Evolutionary conservation across 139 green algal genomes (phyloP).

Genomic region (Micromonas commoda): DNA sequence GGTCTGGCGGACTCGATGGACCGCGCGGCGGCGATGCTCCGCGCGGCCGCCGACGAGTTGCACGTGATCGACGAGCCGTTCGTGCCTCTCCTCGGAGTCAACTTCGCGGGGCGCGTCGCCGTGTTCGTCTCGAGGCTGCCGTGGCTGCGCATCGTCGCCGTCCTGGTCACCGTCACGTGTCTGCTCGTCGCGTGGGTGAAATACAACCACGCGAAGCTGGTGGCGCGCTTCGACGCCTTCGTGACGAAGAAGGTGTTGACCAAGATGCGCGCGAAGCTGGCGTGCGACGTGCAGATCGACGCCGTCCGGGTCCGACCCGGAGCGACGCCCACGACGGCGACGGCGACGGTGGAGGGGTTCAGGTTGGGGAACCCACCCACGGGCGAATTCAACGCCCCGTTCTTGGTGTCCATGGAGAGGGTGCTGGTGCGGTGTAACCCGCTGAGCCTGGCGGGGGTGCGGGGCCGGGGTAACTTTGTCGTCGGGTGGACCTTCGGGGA

Average conservation of each 20-base stretch:
- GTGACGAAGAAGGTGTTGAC: not conserved
- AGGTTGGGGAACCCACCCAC: not conserved
- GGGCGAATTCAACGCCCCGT: not conserved
- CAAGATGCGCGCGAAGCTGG: not conserved
- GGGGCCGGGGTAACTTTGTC: slow-evolving; percentile 5
- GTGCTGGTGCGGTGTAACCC: not conserved
- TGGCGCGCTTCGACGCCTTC: not conserved
- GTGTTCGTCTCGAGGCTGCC: not conserved
- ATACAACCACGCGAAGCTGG: not conserved
- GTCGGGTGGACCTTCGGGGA: not conserved
- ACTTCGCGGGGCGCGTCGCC: not conserved
- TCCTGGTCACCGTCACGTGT: not conserved
- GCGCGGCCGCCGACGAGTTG: not conserved
- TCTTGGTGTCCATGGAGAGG: not conserved
- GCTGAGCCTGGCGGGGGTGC: not conserved
- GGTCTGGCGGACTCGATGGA: not conserved
- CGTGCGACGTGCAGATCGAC: not conserved
- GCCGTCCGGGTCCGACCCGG: not conserved
- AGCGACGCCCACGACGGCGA: no score
- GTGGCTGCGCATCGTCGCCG: not conserved
- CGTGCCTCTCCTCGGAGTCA: not conserved
- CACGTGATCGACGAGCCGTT: not conserved
- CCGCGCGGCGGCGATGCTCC: not conserved
- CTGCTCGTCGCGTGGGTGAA: not conserved
- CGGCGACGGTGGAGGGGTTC: not conserved